These are phyloP conservation scores for Hymenoscyphus fructigenus DNA, from an alignment of 2,329 filamentous ascomycete species.

Conservation along the genomic window DNA sequence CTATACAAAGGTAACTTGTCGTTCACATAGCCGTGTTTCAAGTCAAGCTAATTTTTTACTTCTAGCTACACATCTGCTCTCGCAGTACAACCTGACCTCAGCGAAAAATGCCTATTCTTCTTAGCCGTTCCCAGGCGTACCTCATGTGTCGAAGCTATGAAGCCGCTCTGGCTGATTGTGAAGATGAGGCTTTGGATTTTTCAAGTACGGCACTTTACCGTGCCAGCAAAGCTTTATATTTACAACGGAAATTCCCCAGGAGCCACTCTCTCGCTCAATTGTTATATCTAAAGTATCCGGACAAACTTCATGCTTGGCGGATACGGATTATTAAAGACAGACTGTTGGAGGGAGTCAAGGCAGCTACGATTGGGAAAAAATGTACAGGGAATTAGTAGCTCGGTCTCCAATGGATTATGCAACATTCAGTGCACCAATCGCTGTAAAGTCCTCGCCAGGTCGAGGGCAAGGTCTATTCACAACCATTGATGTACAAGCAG, in stretches of 20 bases:
- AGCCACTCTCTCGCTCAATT: background rate
- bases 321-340: background rate
- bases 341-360: background rate
- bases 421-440: background rate
- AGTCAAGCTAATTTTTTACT: background rate
- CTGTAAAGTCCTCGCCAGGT: background rate
- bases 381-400: background rate
- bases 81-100: background rate
- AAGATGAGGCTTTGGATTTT: background rate
- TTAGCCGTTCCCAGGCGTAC: background rate
- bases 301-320: background rate
- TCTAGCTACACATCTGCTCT: background rate
- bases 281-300: background rate
- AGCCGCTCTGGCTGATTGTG: background rate
- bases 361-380: background rate
- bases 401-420: background rate
- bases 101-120: background rate
- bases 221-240: background rate
- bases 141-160: background rate
- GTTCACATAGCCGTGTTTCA: background rate
- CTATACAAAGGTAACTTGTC: background rate
- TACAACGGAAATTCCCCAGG: background rate
- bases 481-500: background rate
- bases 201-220: background rate
- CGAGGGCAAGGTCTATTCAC: background rate